Conservation (phyloP, 1,139 yeast genomes). For the Suhomyces ambrosiae region DNA sequence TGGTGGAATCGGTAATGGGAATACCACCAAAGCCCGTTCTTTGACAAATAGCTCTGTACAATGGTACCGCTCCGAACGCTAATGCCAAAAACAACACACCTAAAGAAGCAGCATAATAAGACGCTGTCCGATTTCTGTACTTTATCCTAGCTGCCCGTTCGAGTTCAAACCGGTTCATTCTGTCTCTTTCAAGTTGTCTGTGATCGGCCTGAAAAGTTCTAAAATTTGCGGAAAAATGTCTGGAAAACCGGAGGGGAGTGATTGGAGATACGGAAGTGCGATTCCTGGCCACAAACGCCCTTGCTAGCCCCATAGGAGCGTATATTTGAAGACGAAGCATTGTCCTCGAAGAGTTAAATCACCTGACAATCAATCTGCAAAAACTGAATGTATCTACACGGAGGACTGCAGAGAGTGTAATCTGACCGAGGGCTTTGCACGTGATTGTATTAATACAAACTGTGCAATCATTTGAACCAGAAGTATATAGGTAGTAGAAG, state of each 20-base stretch:
- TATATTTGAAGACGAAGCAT: too few species aligned
- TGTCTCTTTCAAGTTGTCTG: constrained; percentile 13
- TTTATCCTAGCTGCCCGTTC: constrained; percentile 35
- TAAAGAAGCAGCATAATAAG: constrained; percentile 72
- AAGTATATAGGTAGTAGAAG: too few species aligned
- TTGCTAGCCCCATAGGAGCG: neutral
- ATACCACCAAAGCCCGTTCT: constrained; percentile 96
- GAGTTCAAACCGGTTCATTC: constrained; percentile 15
- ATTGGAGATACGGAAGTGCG: neutral
- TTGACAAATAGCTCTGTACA: constrained; percentile 89
- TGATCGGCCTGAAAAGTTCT: constrained; percentile 1
- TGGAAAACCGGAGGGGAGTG: neutral
- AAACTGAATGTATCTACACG: too few species aligned
- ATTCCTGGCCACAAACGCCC: neutral
- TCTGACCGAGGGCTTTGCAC: too few species aligned
- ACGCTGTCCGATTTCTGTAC: constrained; percentile 52
- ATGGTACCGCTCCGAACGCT: constrained; percentile 89
- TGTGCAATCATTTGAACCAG: too few species aligned
- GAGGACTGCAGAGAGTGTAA: too few species aligned
- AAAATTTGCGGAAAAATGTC: neutral
- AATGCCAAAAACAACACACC: constrained; percentile 75
- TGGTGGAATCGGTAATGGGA: constrained; percentile 81
- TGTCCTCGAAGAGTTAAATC: too few species aligned
- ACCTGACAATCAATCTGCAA: too few species aligned
- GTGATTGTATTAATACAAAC: too few species aligned